Conservation (phyloP, 2,329 filamentous ascomycete species). For the Alternaria sp. region DNA sequence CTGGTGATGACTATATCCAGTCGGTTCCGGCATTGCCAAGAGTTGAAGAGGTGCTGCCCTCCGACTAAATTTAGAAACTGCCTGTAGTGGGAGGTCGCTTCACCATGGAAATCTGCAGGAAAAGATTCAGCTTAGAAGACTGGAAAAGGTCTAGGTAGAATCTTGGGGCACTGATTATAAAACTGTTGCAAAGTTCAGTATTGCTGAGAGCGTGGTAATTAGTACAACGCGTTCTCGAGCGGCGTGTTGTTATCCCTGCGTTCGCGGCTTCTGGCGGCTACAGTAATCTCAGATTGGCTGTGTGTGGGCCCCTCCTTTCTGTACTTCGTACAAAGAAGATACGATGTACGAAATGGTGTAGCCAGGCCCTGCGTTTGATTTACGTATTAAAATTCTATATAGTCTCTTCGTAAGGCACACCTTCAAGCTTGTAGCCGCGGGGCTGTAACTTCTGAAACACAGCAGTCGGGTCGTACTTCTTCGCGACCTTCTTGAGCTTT, state of each 20-base stretch:
- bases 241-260: too few species aligned
- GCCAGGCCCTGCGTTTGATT: background rate
- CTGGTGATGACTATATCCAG: background rate
- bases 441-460: slow-evolving; percentile 36
- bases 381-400: background rate
- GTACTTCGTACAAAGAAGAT: background rate
- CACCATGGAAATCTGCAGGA: too few species aligned
- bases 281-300: too few species aligned
- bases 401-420: slow-evolving; percentile 22
- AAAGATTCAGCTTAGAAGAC: background rate
- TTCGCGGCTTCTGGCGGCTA: too few species aligned
- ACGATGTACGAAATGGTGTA: background rate
- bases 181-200: background rate
- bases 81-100: background rate
- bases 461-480: slow-evolving; percentile 32
- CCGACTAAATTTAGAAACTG: background rate
- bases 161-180: background rate
- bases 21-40: background rate
- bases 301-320: background rate
- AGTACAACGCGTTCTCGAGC: too few species aligned
- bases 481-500: slow-evolving; percentile 29
- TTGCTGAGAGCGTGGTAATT: background rate
- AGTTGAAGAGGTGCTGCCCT: background rate
- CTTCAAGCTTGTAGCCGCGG: slow-evolving; percentile 34
- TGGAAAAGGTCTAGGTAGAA: background rate